phyloP scores from a whole-genome alignment of 2,329 filamentous ascomycete species.

The Aspergillus fumigatus region DNA sequence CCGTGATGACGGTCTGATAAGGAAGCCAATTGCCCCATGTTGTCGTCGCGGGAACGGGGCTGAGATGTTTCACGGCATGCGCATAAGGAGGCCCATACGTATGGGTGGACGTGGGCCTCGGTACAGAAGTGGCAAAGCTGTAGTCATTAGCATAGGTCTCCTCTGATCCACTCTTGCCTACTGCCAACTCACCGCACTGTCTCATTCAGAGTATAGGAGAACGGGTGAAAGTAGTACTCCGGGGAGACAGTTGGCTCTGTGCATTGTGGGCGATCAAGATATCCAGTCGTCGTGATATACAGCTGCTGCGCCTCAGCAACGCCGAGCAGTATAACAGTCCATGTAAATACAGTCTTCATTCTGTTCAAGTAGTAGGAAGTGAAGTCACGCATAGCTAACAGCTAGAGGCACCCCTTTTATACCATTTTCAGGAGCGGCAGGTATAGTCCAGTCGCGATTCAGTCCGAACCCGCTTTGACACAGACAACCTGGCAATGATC shows the following conservation, averaged over 20 bases:
- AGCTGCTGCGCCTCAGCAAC: conserved; percentile 1
- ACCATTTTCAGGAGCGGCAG: background rate
- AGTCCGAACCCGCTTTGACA: background rate
- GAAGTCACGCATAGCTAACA: background rate
- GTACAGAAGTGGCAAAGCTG: background rate
- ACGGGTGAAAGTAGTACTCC: background rate
- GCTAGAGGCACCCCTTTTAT: background rate
- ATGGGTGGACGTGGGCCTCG: background rate
- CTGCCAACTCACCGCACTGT: background rate
- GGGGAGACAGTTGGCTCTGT: background rate
- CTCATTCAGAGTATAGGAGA: conserved; percentile 2
- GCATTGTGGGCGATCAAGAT: conserved; percentile 1
- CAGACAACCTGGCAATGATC: background rate
- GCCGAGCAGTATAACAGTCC: background rate
- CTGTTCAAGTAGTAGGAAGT: background rate
- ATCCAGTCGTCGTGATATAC: background rate
- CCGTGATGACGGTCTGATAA: conserved; percentile 21
- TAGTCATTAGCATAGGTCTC: background rate
- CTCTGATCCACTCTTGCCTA: background rate
- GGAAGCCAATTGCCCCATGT: conserved; percentile 35
- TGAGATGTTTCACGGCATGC: background rate
- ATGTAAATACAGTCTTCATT: background rate
- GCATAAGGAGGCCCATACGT: background rate
- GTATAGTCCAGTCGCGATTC: background rate
- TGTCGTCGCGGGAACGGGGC: conserved; percentile 13